Conservation (phyloP, 2,329 filamentous ascomycete genomes). For the Fusarium fracticaudum region DNA sequence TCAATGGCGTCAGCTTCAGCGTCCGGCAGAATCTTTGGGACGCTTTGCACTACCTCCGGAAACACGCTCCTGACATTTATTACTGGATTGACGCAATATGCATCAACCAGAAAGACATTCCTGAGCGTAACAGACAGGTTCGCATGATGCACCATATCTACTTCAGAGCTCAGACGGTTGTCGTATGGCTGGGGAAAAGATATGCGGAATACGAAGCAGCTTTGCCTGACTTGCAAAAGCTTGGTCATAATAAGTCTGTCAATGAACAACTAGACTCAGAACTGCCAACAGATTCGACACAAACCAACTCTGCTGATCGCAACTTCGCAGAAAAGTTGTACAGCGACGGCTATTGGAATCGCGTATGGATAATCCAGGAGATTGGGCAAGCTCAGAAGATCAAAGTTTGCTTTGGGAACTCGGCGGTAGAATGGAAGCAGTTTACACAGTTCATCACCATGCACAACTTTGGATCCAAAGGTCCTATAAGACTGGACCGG, state of each 20-base stretch:
- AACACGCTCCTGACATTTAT: neutral
- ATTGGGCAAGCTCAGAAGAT: neutral
- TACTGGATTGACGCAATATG: neutral
- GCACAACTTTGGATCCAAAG: fast-evolving
- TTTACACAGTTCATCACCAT: neutral
- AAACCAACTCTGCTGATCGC: fast-evolving
- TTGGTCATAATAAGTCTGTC: fast-evolving
- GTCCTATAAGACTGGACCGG: neutral
- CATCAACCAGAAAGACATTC: neutral
- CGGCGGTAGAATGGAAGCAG: neutral
- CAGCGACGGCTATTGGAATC: neutral
- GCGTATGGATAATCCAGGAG: neutral
- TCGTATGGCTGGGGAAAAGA: neutral
- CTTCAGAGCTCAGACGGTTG: neutral
- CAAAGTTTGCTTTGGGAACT: neutral
- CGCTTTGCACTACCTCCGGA: neutral
- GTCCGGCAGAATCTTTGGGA: neutral
- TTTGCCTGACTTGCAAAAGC: neutral
- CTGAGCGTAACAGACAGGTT: neutral
- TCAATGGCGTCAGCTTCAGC: neutral
- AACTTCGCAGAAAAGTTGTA: neutral
- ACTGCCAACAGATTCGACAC: fast-evolving
- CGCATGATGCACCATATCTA: neutral
- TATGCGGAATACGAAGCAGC: neutral
- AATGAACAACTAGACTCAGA: fast-evolving